A percentile compares a stretch with the other conserved stretches of the same genome.
Conservation (phyloP, 176 grass and related monocot species). For the Carex littledalei region DNA sequence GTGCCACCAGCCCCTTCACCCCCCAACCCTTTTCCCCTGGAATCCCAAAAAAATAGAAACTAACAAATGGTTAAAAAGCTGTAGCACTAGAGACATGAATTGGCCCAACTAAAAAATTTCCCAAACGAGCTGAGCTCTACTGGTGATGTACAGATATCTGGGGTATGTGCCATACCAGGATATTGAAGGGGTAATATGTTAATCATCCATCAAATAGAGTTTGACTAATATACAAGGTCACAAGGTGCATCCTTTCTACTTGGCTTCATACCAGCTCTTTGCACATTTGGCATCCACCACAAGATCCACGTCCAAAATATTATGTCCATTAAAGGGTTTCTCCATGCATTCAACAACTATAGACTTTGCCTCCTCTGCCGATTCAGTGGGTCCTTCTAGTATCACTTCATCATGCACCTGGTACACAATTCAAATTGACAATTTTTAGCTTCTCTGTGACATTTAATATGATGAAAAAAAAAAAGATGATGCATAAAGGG, state of each 20-base stretch:
- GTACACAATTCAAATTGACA: background rate
- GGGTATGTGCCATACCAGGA: background rate
- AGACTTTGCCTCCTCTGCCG: conserved; percentile 78
- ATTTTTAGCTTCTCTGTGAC: background rate
- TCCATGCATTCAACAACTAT: conserved; percentile 94
- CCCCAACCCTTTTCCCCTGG: background rate
- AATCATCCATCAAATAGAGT: background rate
- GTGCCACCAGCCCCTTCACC: background rate
- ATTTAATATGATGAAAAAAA: background rate
- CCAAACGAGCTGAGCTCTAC: background rate
- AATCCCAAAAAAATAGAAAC: background rate
- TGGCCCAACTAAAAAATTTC: background rate
- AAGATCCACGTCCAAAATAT: conserved; percentile 76
- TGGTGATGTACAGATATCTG: background rate
- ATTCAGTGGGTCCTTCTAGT: conserved; percentile 87
- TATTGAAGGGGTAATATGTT: background rate
- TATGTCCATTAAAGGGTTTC: conserved; percentile 73
- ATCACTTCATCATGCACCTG: conserved; percentile 99
- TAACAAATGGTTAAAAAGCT: background rate
- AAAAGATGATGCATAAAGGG: background rate
- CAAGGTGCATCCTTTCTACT: conserved; percentile 31
- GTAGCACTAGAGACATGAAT: background rate
- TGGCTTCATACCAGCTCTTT: conserved; percentile 88
- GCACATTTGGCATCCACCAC: conserved; percentile 92
- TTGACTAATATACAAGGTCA: background rate